Base-by-base conservation (phyloP, 257 asterid species). In the Nyctanthes arbortristis region DNA sequence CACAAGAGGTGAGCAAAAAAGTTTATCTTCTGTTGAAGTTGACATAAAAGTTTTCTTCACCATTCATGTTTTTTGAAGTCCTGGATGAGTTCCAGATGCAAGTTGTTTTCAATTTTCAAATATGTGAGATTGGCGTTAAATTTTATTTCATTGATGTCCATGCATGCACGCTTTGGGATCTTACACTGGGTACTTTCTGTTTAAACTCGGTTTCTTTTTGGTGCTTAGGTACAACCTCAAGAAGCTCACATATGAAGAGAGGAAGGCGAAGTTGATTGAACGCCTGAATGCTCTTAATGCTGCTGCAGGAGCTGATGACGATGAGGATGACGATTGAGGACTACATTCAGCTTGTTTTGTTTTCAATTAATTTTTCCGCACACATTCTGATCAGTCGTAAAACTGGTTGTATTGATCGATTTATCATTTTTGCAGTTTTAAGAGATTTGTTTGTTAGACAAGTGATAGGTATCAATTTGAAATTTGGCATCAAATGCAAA, bases 171-270 rank as follows among this genome's bases (percentile, higher is more conserved):
- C 1, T 45, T 22, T 10, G 10, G 14, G 34, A 67, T 12, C 8
- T 20, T 11, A 54, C 30, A 16, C n/a, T 32, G 45, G 24, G 18
- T 65, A 27, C 37, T 29, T 34, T 7, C n/a, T 27, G 37, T 43
- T 52, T 65, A 22, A 49, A 1, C 27, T 52, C 24, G 16, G 16
- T 10, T 56, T 32, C 55, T 67, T 35, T 55, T 37, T 8, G 24
- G 30, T 43, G 13, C 36, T 30, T 67, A 82, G 84, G 65, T 79
- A 70, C 71, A 79, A 82, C 79, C 47, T 71, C 65, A 82, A 82
- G 79, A 79, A 70, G 80, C 79, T 79, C 18, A 82, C 87, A 0
- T 76, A 76, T 7, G 80, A 81, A 65, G 79, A 78, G 78, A 82
- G 84, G 78, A 82, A 75, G 68, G 72, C 67, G 14, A 82, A 79